Conservation (phyloP, 352 stramenopile species). For the Globisporangium radiosum region DNA sequence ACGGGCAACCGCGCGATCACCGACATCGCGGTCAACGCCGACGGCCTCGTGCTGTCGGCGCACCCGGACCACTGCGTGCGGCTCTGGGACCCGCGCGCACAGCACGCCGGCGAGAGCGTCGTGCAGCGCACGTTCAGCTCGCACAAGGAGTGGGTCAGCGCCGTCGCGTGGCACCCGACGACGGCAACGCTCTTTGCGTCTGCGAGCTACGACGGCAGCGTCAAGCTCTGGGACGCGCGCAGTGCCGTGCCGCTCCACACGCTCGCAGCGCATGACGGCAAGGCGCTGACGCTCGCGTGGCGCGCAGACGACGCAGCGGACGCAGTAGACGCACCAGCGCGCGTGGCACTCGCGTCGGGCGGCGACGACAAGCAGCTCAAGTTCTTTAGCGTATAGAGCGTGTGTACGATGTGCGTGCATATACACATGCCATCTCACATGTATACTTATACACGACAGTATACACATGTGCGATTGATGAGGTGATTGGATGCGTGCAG, state of each 20-base stretch:
- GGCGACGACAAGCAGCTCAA: constrained; percentile 84
- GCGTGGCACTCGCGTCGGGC: constrained; percentile 68
- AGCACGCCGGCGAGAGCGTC: constrained; percentile 58
- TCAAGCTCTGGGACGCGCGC: constrained; percentile 80
- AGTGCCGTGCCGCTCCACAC: constrained; percentile 75
- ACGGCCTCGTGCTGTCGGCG: constrained; percentile 61
- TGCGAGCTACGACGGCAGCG: constrained; percentile 63
- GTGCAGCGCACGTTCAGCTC: constrained; percentile 80
- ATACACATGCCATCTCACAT: too few species aligned
- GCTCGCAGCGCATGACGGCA: constrained; percentile 66
- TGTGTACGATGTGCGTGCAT: neutral
- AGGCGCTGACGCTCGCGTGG: constrained; percentile 65
- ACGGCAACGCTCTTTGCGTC: constrained; percentile 65
- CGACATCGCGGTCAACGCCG: constrained; percentile 57
- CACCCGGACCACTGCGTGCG: constrained; percentile 77
- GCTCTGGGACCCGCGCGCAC: constrained; percentile 74
- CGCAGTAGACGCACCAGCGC: too few species aligned
- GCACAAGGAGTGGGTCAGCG: constrained; percentile 82
- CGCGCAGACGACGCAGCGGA: constrained; percentile 23
- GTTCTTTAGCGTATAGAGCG: constrained; percentile 73
- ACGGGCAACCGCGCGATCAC: constrained; percentile 71
- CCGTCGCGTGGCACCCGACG: constrained; percentile 58
- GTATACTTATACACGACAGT: too few species aligned
- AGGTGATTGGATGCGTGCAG: too few species aligned
- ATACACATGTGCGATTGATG: too few species aligned